Conservation (phyloP, 176 grass and related monocot genomes). For the Triticum dicoccoides region DNA sequence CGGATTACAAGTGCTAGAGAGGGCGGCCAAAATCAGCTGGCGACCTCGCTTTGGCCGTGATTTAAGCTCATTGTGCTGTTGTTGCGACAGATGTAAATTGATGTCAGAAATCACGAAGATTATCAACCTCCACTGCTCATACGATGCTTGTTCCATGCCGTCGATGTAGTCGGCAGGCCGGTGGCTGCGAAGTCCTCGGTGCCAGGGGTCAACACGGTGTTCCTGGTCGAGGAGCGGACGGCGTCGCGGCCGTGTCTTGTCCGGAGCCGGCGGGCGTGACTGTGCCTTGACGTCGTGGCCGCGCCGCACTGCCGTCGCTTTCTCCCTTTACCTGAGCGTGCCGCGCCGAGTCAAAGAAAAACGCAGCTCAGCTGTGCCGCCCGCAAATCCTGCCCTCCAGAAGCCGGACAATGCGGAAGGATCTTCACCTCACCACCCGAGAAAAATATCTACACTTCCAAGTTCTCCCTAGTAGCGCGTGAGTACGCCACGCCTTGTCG, state of each 20-base stretch:
- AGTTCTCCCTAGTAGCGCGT: not conserved
- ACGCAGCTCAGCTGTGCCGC: not conserved
- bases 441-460: not conserved
- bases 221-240: not conserved
- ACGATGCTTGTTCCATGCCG: not conserved
- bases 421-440: not conserved
- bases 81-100: constrained; percentile 46
- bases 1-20: not conserved
- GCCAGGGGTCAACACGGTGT: not conserved
- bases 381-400: constrained; percentile 1
- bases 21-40: not conserved
- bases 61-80: not conserved
- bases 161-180: not conserved
- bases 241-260: not conserved
- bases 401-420: not conserved
- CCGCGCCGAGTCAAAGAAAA: not conserved
- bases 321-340: not conserved
- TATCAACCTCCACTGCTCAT: not conserved
- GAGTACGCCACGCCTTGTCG: not conserved
- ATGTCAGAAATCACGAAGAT: constrained; percentile 24
- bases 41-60: not conserved
- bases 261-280: not conserved
- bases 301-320: constrained; percentile 5
- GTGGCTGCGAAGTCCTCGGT: not conserved
- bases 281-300: no score